Base-by-base conservation (phyloP, 139 green algal species). In the Tetradesmus obliquus region DNA sequence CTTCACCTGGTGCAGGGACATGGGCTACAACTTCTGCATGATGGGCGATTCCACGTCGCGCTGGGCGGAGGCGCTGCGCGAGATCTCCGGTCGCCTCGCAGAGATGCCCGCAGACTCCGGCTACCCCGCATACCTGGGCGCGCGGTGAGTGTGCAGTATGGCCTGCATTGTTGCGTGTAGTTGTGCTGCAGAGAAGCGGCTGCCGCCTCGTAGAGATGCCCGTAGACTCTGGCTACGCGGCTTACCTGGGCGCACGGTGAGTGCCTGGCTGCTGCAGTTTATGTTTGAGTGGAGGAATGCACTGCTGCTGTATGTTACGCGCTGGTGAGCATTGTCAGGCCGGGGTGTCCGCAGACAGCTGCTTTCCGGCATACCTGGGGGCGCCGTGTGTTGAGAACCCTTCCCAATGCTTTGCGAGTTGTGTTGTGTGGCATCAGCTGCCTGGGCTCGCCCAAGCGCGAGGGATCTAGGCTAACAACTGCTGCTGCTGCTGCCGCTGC, bases 41-140 rank as follows among this genome's bases (percentile, higher is more conserved):
- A 99, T 99, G 98, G 98, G 97, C 32, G 98, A 99, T 95, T 99
- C 97, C 62, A 99, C 98, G 55, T 99, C 96, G 0, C 98, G 98
- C 81, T 99, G 98, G 98, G 98, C 98, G 7, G 98, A 99, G 96
- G 98, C 98, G 69, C 96, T 99, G 90, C 97, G 98, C 92, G 98
- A 99, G 97, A 99, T 99, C 86, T 99, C 97, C 17, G 98, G 98
- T 32, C 98, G 98, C 79, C 94, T 99, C 80, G 98, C 98, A 66
- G 98, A 99, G 94, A 99, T 99, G 98, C 98, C 98, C 91, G 98
- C 98, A 45, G 98, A 99, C 93, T 55, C 58, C 92, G 94, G 95
- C 17, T 99, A 99, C 94, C 97, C 97, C 3, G 97, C 97, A 24
- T 99, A 99, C 95, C 94, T 99, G 85, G 97, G 96, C 74, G 97